Evolutionary conservation across 2,329 filamentous ascomycete genomes (phyloP), one percentile per base, ranked within the genome.

Genomic region (Geosmithia putterillii): DNA sequence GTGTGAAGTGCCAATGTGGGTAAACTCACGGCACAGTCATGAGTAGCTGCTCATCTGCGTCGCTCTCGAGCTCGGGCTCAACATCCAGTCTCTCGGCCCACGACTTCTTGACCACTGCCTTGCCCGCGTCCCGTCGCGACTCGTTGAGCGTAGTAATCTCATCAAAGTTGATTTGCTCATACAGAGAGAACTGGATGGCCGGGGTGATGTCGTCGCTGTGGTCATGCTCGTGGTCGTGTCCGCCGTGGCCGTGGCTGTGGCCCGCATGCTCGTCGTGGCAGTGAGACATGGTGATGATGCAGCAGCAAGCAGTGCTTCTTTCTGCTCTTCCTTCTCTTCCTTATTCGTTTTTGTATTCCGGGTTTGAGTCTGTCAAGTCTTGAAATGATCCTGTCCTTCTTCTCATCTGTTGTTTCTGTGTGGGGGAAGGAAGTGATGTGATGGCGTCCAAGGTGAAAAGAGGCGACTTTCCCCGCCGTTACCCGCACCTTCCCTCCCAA

Each of bases 201-300:
- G 92, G 92, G 2, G 86, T 89, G 54, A 95, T 78, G 67, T 96
- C 90, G 67, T 96, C 86, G 40, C 77, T 82, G 65, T 95, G 90
- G 62, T 95, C 88, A 61, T 95, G 88, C 37, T 69, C 74, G 46
- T 73, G 65, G 48, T 72, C 69, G 53, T 71, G 65, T 52, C 79
- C 69, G 45, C 69, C 70, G 51, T 77, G 72, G 50, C 69, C 65
- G 49, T 68, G 69, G 48, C 69, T 65, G 48, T 76, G 71, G 47
- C 66, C 57, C 20, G 56, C 57, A 51, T 73, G 69, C 48, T 74
- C 70, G 48, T 72, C 65, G 57, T 73, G 70, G 51, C 70, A 73
- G 54, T 71, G 69, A 36, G 44, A 45, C 44, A 45, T 45, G 20
- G 14, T 41, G 28, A n/a, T n/a, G n/a, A n/a, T n/a, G n/a, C n/a